phyloP scores from a whole-genome alignment of 2,329 filamentous ascomycete genomes.

The Penicillium sp. region DNA sequence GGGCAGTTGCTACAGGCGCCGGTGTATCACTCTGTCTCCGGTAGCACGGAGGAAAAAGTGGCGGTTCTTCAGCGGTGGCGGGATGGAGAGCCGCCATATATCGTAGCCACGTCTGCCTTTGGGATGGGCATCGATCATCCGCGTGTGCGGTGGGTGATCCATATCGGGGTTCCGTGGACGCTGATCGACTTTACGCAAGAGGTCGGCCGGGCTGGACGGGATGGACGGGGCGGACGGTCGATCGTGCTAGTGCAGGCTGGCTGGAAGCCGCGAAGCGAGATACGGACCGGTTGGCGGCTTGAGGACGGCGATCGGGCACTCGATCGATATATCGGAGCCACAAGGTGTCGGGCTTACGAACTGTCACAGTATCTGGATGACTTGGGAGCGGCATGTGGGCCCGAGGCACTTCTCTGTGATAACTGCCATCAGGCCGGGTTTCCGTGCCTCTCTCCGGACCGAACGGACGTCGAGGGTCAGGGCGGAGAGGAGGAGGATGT shows the following conservation, averaged over 20 bases:
- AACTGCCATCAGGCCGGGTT: no score
- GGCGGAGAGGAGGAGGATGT: no score
- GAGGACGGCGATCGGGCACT: no score
- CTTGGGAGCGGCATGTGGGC: no score
- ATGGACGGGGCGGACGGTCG: not conserved
- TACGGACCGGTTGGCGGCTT: no score
- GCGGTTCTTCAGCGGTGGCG: not conserved
- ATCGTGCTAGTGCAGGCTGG: not conserved
- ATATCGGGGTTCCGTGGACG: not conserved
- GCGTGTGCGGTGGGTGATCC: not conserved
- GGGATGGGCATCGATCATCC: not conserved
- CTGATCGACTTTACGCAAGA: not conserved
- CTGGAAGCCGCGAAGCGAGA: no score
- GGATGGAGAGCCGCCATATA: not conserved
- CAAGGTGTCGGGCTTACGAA: no score
- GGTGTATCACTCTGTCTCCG: not conserved
- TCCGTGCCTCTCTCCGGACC: no score
- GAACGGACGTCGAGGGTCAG: no score
- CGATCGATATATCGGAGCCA: no score
- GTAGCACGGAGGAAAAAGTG: not conserved
- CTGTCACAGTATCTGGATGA: no score
- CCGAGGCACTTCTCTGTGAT: no score
- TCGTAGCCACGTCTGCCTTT: not conserved
- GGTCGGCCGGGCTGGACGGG: not conserved
- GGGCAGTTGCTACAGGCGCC: not conserved